Evolutionary conservation across 1,139 yeast genomes (phyloP).

Genomic region (Arxiozyma telluris): DNA sequence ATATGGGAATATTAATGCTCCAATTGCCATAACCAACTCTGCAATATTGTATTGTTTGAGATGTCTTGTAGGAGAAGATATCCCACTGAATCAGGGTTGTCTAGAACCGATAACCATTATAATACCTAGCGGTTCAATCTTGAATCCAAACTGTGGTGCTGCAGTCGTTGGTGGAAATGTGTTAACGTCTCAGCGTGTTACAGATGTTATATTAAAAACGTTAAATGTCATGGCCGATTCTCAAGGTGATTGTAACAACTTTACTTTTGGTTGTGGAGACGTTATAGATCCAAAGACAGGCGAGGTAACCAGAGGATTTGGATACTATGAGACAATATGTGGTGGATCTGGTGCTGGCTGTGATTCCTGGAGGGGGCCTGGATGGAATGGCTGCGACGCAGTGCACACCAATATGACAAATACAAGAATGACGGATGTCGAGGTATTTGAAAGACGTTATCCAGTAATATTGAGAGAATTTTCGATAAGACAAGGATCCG

Average conservation of each 20-base stretch:
- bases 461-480: conserved; percentile 55
- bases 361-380: conserved; percentile 44
- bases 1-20: conserved; percentile 57
- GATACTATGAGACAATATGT: conserved; percentile 64
- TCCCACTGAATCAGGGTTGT: conserved; percentile 82
- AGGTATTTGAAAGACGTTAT: conserved; percentile 55
- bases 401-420: conserved; percentile 68
- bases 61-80: conserved; percentile 64
- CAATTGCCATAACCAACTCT: conserved; percentile 68
- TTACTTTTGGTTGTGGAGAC: conserved; percentile 56
- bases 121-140: conserved; percentile 61
- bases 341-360: conserved; percentile 68
- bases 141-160: conserved; percentile 65
- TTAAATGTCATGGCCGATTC: conserved; percentile 72
- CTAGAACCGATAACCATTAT: conserved; percentile 56
- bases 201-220: conserved; percentile 69
- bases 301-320: conserved; percentile 44
- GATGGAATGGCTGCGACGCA: conserved; percentile 55
- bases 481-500: conserved; percentile 44
- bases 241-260: conserved; percentile 67
- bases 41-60: conserved; percentile 73
- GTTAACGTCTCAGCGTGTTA: conserved; percentile 76
- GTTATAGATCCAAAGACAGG: conserved; percentile 31
- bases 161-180: conserved; percentile 89
- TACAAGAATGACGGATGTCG: conserved; percentile 63